Percentiles rank a stretch among this genome's conserved stretches.
These are phyloP conservation scores for Pugionium dolabratum DNA, from an alignment of 345 rosid species.

Conservation along the genomic window DNA sequence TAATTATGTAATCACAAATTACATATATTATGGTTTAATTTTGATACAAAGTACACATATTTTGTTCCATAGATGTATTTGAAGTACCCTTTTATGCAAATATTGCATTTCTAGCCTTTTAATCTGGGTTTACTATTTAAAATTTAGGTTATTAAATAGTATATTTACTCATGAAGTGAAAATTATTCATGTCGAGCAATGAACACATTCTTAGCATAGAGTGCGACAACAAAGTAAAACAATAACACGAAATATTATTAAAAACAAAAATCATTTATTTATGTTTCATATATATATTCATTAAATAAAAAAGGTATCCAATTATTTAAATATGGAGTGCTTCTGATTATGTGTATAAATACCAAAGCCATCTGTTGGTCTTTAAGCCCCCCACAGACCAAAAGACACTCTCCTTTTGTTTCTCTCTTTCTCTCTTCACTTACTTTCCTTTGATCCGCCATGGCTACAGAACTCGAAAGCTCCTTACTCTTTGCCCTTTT, in stretches of 20 bases:
- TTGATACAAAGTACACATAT: neutral
- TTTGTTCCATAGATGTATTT: neutral
- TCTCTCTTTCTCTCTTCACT: conserved; percentile 23
- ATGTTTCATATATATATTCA: neutral
- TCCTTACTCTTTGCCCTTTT: conserved; percentile 54
- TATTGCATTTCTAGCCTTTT: neutral
- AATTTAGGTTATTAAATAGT: neutral
- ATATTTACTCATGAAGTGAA: neutral
- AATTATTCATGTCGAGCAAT: neutral
- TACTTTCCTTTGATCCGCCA: conserved; percentile 30
- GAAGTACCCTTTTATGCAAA: neutral
- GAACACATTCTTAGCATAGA: conserved; percentile 13
- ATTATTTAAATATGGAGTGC: neutral
- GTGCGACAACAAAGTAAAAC: conserved; percentile 9
- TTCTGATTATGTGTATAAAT: conserved; percentile 42
- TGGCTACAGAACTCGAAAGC: conserved; percentile 52
- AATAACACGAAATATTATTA: neutral
- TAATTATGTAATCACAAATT: neutral
- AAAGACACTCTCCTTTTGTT: conserved; percentile 39
- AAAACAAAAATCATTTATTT: neutral
- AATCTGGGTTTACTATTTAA: neutral
- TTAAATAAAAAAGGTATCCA: neutral
- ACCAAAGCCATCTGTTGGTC: conserved; percentile 28
- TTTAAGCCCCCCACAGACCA: conserved; percentile 40
- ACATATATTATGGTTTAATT: too few species aligned